A percentile compares a stretch with the other conserved stretches of the same genome.
These are phyloP conservation scores for Hanseniaspora gamundiae DNA, from an alignment of 1,139 yeast species.

Conservation along the genomic window DNA sequence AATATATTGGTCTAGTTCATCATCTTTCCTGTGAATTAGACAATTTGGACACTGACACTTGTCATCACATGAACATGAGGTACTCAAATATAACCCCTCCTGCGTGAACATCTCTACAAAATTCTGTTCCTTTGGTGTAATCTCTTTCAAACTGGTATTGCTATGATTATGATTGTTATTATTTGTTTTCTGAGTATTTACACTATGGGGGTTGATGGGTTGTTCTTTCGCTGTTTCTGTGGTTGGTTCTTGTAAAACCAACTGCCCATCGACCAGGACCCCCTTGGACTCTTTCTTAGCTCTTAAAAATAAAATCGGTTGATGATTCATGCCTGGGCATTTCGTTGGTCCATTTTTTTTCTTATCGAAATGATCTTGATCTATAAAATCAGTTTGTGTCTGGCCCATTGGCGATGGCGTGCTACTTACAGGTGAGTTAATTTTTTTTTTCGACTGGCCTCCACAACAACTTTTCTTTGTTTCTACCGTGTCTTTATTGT, in stretches of 20 bases:
- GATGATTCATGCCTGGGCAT: conserved; percentile 19
- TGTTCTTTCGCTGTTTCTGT: too few relatives aligned
- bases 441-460: too few relatives aligned
- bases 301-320: conserved; percentile 21
- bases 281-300: conserved; percentile 21
- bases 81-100: conserved; percentile 22
- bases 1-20: conserved; percentile 20
- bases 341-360: conserved; percentile 3
- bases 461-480: too few relatives aligned
- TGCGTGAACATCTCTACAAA: conserved; percentile 22
- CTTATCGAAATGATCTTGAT: not conserved
- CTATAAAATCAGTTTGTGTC: conserved; percentile 2
- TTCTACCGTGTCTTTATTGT: too few relatives aligned
- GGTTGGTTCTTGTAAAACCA: conserved; percentile 11
- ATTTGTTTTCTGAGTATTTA: too few relatives aligned
- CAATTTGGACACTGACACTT: conserved; percentile 24
- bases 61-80: conserved; percentile 22
- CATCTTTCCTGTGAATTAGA: conserved; percentile 24
- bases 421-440: too few relatives aligned
- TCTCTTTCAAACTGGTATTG: not conserved
- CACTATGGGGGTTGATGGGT: too few relatives aligned
- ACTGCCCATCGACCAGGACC: conserved; percentile 19
- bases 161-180: not conserved
- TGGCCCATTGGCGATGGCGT: conserved; percentile 1
- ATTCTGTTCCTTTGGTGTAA: not conserved